Evolutionary conservation across 2,329 filamentous ascomycete genomes (phyloP), one percentile per base, ranked within the genome.

Genomic region (Exophiala sp.): DNA sequence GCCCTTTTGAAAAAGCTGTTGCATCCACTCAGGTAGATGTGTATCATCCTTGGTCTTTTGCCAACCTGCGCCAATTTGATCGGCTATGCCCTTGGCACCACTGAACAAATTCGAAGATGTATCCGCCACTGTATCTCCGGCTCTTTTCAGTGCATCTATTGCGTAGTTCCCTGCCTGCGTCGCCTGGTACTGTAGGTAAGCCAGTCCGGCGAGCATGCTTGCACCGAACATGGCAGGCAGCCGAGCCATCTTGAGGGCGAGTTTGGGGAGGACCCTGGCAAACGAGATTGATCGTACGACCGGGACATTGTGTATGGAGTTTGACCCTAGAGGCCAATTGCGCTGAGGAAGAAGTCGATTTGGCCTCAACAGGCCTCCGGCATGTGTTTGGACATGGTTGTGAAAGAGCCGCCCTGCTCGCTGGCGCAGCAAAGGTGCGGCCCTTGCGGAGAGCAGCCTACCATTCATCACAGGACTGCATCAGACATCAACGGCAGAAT

Each of bases 101-200:
- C 83, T 85, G 62, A 91, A 87, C 3, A 95, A 64, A 24, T 75
- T 81, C 10, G 57, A 53, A 16, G 55, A 56, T 6, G 58, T 56
- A 14, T 57, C 56, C 16, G 83, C 83, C 1, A 89, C 90, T 7
- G 83, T 81, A 59, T 95, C 88, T 38, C 80, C 86, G 3, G 89
- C 88, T 54, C 80, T 82, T 52, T 81, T 84, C 65, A 94, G 84
- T 32, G 95, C 68, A 63, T 95, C 90, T 57, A 87, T 78, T 2
- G 85, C 87, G 71, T 87, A 91, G 55, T 82, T 89, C 55, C 87
- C 88, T 18, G 88, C 87, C 76, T 90, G 88, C 52, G 86, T 85
- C 59, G 94, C 92, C 72, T 99, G 94, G 69, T 99, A 97, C 69
- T 99, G 94, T 45, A 99, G 75, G 80, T 96, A 99, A 21, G 91